Base-by-base conservation (phyloP, 2,329 filamentous ascomycete genomes). In the Aspergillus sclerotialis region DNA sequence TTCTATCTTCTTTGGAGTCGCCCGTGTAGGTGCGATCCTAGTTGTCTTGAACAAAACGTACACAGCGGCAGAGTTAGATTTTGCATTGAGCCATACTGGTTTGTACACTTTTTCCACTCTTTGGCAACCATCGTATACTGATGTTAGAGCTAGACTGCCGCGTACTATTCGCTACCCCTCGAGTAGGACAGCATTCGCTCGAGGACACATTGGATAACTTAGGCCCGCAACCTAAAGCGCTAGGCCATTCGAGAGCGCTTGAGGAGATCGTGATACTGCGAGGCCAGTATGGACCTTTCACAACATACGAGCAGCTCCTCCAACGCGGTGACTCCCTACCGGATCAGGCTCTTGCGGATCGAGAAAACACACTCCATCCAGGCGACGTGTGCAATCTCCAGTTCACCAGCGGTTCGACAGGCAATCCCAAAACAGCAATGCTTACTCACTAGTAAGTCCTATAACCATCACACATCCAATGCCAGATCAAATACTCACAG, bases 1-100 rank as follows among this genome's bases (percentile, higher is more conserved):
- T 18, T 72, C 81, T 3, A 72, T 86, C 11, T 84, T 86, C 67
- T 86, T 87, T 45, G 82, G 80, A 3, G 80, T 78, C 8, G 77
- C 79, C 26, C 70, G 76, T 30, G 40, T 83, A 12, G 80, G 80
- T 7, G 78, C 74, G 30, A 78, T 82, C 29, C 67, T 88, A 33
- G 83, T 88, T 17, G 85, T 88, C 28, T 65, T 89, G 45, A 89
- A 89, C 64, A 89, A 87, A 61, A 89, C 83, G 0, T 89, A 89
- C 55, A 89, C 84, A 1, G 71, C 79, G 2, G 75, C 73, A 1
- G 84, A 89, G 60, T 78, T 82, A 30, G 72, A 78, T 54, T 82
- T 83, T 57, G 84, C 80, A 7, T 59, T 89, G 17, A 72, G 73
- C 35, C 84, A 87, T 51, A 78, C 81, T 11, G 77, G 79, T 82